Evolutionary conservation across 2,329 filamentous ascomycete species (phyloP), one percentile per base, ranked within the genome.

Genomic region (Trichoderma pleuroti): DNA sequence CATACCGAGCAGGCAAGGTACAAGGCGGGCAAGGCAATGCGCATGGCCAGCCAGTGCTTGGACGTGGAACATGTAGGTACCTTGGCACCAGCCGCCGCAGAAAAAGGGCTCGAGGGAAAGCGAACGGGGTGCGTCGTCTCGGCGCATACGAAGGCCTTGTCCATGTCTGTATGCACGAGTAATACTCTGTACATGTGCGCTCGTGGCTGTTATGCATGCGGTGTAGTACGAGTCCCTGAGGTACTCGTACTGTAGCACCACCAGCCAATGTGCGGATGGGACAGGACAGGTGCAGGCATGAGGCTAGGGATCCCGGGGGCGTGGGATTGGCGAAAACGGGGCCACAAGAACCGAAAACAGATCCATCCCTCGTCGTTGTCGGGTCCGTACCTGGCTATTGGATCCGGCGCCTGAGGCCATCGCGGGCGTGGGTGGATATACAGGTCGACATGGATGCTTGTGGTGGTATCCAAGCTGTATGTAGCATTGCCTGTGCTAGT

Each of bases 371-470:
- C 57, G 68, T 56, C 34, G 30, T 65, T 34, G 68, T 39, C 68
- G 67, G 57, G 42, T 68, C 67, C 67, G 59, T 70, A 70, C 68
- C 68, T 64, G 60, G 68, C 68, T 64, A 63, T 70, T 62, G 68
- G 68, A 62, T 71, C 62, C 63, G 32, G 60, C 59, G 57, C 67
- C 12, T 54, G 68, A 65, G 54, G 61, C 68, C 61, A 70, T 70
- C 61, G 68, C 30, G 63, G 49, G 49, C 46, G 34, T 34, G 56
- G 39, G 65, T 60, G 65, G 65, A 46, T 57, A 67, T 57, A 26
- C 61, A 24, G 8, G 61, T 32, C 61, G 61, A 52, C 39, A 52
- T 52, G 61, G 39, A 21, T 42, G 60, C 21, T 21, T 52, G 42
- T 49, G n/a, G n/a, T n/a, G n/a, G 39, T 42, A 42, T 42, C 39